Percentiles rank a stretch among this genome's conserved stretches.
These are phyloP conservation scores for Cutaneotrichosporon daszewskae DNA, from an alignment of 1,284 basidiomycete genomes.

Conservation along the genomic window DNA sequence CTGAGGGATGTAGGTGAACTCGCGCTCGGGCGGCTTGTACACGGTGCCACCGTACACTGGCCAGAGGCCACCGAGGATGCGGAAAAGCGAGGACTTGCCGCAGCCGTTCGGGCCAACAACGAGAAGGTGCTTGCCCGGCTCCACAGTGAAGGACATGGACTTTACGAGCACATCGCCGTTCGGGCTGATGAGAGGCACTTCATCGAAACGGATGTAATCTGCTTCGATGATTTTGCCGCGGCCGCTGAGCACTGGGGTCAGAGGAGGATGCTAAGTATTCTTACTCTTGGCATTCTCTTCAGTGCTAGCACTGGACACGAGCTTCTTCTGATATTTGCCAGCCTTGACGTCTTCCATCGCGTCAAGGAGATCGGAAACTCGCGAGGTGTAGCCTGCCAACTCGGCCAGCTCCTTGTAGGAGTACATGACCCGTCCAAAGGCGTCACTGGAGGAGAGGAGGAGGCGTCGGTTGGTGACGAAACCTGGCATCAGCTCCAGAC, in stretches of 20 bases:
- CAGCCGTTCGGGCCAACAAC: constrained; percentile 88
- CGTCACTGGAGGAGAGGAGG: constrained; percentile 61
- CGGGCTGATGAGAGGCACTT: constrained; percentile 91
- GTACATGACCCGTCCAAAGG: constrained; percentile 71
- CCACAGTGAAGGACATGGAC: constrained; percentile 80
- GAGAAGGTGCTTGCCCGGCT: constrained; percentile 83
- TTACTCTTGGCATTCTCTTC: constrained; percentile 73
- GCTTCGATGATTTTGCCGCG: constrained; percentile 75
- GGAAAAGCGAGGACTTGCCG: constrained; percentile 85
- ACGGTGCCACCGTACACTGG: constrained; percentile 92
- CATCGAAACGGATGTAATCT: constrained; percentile 77
- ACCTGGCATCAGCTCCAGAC: constrained; percentile 49
- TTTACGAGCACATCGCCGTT: constrained; percentile 88
- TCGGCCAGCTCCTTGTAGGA: constrained; percentile 93
- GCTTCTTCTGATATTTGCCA: constrained; percentile 82
- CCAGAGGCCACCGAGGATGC: constrained; percentile 94
- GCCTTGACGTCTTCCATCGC: constrained; percentile 83
- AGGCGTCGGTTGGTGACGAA: constrained; percentile 92
- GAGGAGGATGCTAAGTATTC: constrained; percentile 27
- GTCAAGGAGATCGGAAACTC: constrained; percentile 82
- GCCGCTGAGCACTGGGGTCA: constrained; percentile 62
- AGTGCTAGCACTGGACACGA: constrained; percentile 68
- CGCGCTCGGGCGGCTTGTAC: constrained; percentile 80
- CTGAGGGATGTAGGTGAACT: constrained; percentile 95
- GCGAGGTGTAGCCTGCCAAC: constrained; percentile 89